phyloP scores from a whole-genome alignment of 129 eudicot species.

The Gnaphalium uliginosum region DNA sequence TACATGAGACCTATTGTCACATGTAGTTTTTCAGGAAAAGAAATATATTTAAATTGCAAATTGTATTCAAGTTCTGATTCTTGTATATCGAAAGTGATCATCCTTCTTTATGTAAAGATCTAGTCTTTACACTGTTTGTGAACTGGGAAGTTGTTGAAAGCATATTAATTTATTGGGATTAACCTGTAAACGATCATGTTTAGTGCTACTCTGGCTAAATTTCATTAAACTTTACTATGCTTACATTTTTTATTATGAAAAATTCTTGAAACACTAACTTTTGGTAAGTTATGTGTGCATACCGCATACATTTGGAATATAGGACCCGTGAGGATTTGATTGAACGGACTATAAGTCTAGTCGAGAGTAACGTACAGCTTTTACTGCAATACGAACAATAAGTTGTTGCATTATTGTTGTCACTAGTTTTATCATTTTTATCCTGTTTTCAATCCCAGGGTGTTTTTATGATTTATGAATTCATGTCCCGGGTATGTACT shows the following conservation, averaged over 20 bases:
- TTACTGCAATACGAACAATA: neutral
- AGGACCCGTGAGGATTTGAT: neutral
- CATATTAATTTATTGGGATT: neutral
- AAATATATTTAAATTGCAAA: conserved; percentile 13
- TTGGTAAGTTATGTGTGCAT: neutral
- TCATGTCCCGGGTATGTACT: conserved; percentile 8
- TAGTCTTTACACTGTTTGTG: neutral
- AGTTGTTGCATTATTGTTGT: neutral
- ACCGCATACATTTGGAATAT: neutral
- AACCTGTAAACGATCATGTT: neutral
- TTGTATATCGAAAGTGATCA: neutral
- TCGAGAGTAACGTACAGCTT: neutral
- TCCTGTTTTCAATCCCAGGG: neutral
- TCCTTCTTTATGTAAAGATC: neutral
- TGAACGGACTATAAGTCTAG: neutral
- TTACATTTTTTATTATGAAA: neutral
- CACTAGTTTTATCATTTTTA: neutral
- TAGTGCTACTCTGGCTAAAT: neutral
- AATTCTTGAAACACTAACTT: neutral
- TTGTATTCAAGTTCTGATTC: conserved; percentile 15
- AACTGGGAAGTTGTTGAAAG: neutral
- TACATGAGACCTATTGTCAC: conserved; percentile 30
- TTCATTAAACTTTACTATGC: neutral
- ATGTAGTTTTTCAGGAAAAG: conserved; percentile 5
- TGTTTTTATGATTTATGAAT: neutral